Conservation (phyloP, 2,329 filamentous ascomycete species). For the Boeremia exigua region DNA sequence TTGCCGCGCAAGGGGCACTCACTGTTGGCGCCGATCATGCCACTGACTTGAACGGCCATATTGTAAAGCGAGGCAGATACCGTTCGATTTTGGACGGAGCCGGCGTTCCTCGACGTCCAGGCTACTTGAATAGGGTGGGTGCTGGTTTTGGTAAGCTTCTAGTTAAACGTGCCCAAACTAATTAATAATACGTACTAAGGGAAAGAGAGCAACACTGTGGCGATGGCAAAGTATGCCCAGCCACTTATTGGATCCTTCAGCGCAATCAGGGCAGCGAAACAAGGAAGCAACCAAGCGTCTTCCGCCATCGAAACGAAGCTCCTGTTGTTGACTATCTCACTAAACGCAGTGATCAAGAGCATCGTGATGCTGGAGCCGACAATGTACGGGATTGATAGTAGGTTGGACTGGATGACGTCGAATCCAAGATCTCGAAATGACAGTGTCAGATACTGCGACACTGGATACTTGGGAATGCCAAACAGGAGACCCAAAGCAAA, state of each 20-base stretch:
- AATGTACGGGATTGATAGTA: slow-evolving; percentile 61
- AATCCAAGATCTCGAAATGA: slow-evolving; percentile 65
- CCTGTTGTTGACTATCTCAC: slow-evolving; percentile 18
- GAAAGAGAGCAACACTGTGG: slow-evolving; percentile 53
- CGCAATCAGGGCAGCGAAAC: slow-evolving; percentile 17
- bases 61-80: slow-evolving; percentile 56
- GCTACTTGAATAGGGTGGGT: slow-evolving; percentile 13
- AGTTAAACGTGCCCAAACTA: slow-evolving; percentile 34
- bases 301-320: slow-evolving; percentile 21
- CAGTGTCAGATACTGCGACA: slow-evolving; percentile 36
- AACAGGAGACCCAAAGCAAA: slow-evolving; percentile 28
- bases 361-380: slow-evolving; percentile 19
- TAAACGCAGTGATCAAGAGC: slow-evolving; percentile 19
- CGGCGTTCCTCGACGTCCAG: slow-evolving; percentile 12
- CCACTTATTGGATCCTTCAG: slow-evolving; percentile 40
- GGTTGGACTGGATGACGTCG: slow-evolving; percentile 65
- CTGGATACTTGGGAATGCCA: slow-evolving; percentile 13
- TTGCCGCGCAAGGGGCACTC: slow-evolving; percentile 5
- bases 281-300: slow-evolving; percentile 19
- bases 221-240: slow-evolving; percentile 56
- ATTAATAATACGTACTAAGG: slow-evolving; percentile 38
- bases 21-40: slow-evolving; percentile 23
- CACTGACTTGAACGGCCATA: slow-evolving; percentile 34
- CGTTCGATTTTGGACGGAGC: slow-evolving; percentile 15
- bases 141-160: background rate